Percentiles rank a stretch among this genome's conserved stretches.
These are phyloP conservation scores for Lophium mytilinum DNA, from an alignment of 495 filamentous ascomycete species.

Conservation along the genomic window DNA sequence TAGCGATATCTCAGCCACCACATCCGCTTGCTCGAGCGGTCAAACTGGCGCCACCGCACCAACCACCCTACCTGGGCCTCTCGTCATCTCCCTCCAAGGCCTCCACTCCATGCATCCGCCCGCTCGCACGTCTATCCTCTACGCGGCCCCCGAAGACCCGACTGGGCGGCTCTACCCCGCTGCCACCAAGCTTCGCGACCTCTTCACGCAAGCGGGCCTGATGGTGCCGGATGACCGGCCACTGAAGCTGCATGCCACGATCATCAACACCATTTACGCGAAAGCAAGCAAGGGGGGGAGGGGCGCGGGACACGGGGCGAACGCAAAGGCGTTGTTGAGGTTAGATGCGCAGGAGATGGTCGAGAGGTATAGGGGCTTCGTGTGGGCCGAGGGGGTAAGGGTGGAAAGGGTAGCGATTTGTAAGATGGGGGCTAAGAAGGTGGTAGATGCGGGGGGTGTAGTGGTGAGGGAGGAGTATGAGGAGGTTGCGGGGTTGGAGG, in stretches of 20 bases:
- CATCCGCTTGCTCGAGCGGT: conserved; percentile 15
- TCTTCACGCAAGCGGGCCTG: conserved; percentile 56
- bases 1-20: conserved; percentile 17
- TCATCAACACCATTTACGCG: conserved; percentile 82
- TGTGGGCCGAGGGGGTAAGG: conserved; percentile 26
- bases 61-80: not conserved
- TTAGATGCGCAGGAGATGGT: conserved; percentile 34
- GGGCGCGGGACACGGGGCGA: conserved; percentile 19
- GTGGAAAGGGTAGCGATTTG: conserved; percentile 30
- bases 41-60: not conserved
- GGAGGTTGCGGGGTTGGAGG: conserved; percentile 13
- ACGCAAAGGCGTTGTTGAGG: conserved; percentile 24
- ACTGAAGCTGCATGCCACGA: conserved; percentile 75
- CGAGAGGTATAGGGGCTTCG: conserved; percentile 29
- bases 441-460: conserved; percentile 17
- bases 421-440: conserved; percentile 35
- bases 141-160: conserved; percentile 49
- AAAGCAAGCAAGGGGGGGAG: conserved; percentile 16
- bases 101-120: conserved; percentile 35
- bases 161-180: conserved; percentile 52
- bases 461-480: conserved; percentile 28
- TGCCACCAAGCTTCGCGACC: conserved; percentile 49
- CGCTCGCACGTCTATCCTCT: conserved; percentile 44
- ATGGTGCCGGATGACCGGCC: conserved; percentile 53
- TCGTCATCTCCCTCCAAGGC: conserved; percentile 17